Evolutionary conservation across 1,284 basidiomycete species (phyloP).

Genomic region (Ceratobasidium sp.): DNA sequence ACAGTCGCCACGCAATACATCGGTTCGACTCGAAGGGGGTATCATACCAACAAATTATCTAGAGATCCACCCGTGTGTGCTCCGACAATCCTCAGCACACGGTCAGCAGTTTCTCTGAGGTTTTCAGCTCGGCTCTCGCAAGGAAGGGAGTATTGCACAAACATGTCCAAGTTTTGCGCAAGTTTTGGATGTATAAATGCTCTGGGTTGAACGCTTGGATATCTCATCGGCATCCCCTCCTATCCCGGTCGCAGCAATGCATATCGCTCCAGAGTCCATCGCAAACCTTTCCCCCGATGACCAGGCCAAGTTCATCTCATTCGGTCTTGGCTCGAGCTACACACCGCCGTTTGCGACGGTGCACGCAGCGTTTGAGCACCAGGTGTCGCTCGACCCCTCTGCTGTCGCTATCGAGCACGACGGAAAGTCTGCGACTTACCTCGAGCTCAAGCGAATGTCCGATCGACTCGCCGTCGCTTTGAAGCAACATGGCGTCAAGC

Average conservation of each 20-base stretch:
- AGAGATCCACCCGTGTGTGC: constrained; percentile 27
- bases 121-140: constrained; percentile 31
- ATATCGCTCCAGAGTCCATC: constrained; percentile 31
- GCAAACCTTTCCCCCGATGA: constrained; percentile 58
- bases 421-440: constrained; percentile 63
- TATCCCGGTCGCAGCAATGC: constrained; percentile 31
- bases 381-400: constrained; percentile 60
- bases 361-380: constrained; percentile 68
- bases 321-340: constrained; percentile 61
- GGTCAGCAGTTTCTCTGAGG: constrained; percentile 23
- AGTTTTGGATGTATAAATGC: constrained; percentile 31
- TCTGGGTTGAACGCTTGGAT: background rate
- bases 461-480: constrained; percentile 64
- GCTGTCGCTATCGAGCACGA: constrained; percentile 67
- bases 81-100: constrained; percentile 38
- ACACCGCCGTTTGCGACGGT: constrained; percentile 63
- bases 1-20: constrained; percentile 12
- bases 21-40: constrained; percentile 24
- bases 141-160: background rate
- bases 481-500: constrained; percentile 61
- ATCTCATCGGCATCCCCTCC: constrained; percentile 13
- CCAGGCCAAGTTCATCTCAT: constrained; percentile 62
- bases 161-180: background rate
- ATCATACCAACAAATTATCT: background rate
- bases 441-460: constrained; percentile 64